phyloP scores from a whole-genome alignment of 2,329 filamentous ascomycete genomes.

The Microsporum ferrugineum region DNA sequence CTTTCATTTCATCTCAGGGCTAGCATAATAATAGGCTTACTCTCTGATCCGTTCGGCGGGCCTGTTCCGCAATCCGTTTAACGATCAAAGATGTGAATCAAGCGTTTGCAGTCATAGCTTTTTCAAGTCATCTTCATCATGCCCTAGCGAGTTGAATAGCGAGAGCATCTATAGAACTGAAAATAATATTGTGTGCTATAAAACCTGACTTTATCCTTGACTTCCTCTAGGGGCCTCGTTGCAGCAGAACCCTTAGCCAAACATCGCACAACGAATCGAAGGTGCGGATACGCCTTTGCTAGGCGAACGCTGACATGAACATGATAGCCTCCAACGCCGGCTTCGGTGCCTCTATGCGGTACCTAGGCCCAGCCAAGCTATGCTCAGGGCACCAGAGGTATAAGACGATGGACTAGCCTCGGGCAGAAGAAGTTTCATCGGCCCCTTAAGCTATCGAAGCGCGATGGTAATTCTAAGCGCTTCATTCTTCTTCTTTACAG shows the following conservation, averaged over 20 bases:
- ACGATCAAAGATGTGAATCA: background rate
- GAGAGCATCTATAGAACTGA: slow-evolving; percentile 37
- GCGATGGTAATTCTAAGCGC: background rate
- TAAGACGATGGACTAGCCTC: background rate
- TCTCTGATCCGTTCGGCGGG: background rate
- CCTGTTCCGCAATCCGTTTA: background rate
- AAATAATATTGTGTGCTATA: slow-evolving; percentile 36
- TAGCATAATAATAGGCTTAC: background rate
- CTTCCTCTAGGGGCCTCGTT: background rate
- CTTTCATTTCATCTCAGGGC: background rate
- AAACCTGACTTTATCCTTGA: slow-evolving; percentile 17
- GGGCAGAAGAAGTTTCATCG: background rate
- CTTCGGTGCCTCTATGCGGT: background rate
- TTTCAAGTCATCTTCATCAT: slow-evolving; percentile 37
- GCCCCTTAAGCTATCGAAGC: background rate
- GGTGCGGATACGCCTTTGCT: background rate
- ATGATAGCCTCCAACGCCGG: background rate
- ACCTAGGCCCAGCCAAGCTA: background rate
- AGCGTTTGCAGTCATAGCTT: background rate
- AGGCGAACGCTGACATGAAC: background rate
- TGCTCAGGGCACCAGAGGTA: background rate
- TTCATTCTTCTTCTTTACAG: background rate
- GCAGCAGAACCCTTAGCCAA: background rate
- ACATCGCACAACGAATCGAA: background rate
- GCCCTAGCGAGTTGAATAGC: slow-evolving; percentile 43